phyloP scores from a whole-genome alignment of 805 yeast genomes.

The Saccharomycopsis sp. region DNA sequence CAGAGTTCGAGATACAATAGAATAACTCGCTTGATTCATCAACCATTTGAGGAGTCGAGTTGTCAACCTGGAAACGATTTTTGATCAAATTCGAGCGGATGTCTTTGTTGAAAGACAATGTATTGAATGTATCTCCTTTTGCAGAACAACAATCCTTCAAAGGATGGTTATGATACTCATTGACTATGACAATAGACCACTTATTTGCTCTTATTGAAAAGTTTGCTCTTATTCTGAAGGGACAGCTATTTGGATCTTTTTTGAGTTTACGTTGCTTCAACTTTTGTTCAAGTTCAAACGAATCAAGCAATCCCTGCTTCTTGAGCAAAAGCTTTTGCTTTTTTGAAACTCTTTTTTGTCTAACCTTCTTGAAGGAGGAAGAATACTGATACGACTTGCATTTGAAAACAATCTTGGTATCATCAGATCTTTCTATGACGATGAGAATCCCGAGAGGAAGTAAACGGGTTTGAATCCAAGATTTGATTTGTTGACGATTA shows the following conservation, averaged over 20 bases:
- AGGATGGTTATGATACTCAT: slow-evolving; percentile 54
- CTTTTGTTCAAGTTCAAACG: slow-evolving; percentile 19
- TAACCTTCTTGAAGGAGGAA: slow-evolving; percentile 16
- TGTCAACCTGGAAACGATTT: slow-evolving; percentile 9
- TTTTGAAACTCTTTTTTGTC: slow-evolving; percentile 21
- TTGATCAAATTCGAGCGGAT: slow-evolving; percentile 15
- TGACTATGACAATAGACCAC: slow-evolving; percentile 58
- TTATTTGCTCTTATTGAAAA: slow-evolving; percentile 42
- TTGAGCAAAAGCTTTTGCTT: slow-evolving; percentile 21
- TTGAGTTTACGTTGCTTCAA: slow-evolving; percentile 5
- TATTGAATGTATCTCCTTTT: slow-evolving; percentile 14
- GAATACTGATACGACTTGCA: slow-evolving; percentile 24
- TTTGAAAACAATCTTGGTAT: slow-evolving; percentile 29
- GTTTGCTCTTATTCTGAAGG: slow-evolving; percentile 60
- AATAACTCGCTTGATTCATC: slow-evolving; percentile 1
- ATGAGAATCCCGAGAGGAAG: slow-evolving; percentile 21
- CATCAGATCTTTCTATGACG: slow-evolving; percentile 30
- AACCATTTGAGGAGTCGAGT: slow-evolving; percentile 14
- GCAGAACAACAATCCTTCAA: slow-evolving; percentile 22
- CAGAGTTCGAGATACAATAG: background rate
- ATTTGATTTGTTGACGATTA: slow-evolving; percentile 16
- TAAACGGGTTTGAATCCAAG: slow-evolving; percentile 20
- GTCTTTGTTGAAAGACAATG: slow-evolving; percentile 15
- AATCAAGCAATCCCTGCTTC: slow-evolving; percentile 22
- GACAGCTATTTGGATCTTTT: slow-evolving; percentile 36